Base-by-base conservation (phyloP, 805 yeast species). In the Hanseniaspora singularis region DNA sequence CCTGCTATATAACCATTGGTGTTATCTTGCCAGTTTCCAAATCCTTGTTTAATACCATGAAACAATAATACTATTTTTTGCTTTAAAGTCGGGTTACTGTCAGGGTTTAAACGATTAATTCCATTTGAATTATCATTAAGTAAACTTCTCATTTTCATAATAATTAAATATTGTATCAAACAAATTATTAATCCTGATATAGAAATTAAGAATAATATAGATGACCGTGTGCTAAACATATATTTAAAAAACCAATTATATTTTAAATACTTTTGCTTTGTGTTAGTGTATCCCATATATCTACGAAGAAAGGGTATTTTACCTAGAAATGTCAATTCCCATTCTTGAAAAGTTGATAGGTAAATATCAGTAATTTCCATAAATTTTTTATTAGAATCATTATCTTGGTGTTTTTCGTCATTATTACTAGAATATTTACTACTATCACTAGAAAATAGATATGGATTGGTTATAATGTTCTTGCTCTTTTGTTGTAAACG, bases 151-250 rank as follows among this genome's bases (percentile, higher is more conserved):
- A 47, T 14, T 12, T 53, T 49, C 2, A 54, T 49, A 2, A 82
- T 53, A 0, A 84, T 55, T 2, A 70, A 55, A 24, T 61, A 69
- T 59, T 86, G 94, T 1, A 79, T 56, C 1, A 69, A 44, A 15
- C 79, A 73, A 1, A 76, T 60, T 0, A 73, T 11, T 0, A 81
- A 46, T 0, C 92, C 92, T 14, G 73, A 62, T 0, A 79, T 4
- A 0, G 81, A 82, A 0, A 84, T 51, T 1, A 72, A 59, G 1
- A 84, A 56, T 0, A 79, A 54, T 0, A 70, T 54, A 1, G 71
- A 48, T 0, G 88, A 73, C 11, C 74, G 67, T 2, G 69, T 63
- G 1, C 86, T 72, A 2, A 74, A 58, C n/a, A 71, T 52, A 57
- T 79, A 69, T 2, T 67, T 54, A 2, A 60, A 50, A 2, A 66